A percentile compares a stretch with the other conserved stretches of the same genome.
Conservation (phyloP, 257 asterid genomes). For the Capsicum baccatum region DNA sequence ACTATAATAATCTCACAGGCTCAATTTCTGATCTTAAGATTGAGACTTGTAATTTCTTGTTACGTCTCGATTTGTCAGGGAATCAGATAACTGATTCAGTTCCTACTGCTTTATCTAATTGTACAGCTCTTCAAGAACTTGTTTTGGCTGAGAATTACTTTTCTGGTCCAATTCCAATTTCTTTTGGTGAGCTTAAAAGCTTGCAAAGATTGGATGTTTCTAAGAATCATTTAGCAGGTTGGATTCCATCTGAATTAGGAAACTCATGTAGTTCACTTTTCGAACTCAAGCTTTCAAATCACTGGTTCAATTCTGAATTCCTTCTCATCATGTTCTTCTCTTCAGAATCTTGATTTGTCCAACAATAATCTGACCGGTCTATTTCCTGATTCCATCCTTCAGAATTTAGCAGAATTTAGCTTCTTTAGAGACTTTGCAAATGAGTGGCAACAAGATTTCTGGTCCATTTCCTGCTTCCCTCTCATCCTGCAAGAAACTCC, state of each 20-base stretch:
- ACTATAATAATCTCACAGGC: slow-evolving; percentile 81
- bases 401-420: slow-evolving; percentile 37
- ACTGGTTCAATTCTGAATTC: slow-evolving; percentile 78
- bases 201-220: slow-evolving; percentile 81
- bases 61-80: slow-evolving; percentile 73
- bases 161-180: slow-evolving; percentile 65
- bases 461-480: slow-evolving; percentile 79
- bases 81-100: slow-evolving; percentile 63
- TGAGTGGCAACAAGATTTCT: slow-evolving; percentile 62
- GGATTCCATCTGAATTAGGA: slow-evolving; percentile 83
- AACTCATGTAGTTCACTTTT: slow-evolving; percentile 58
- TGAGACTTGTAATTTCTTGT: slow-evolving; percentile 64
- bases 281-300: slow-evolving; percentile 77
- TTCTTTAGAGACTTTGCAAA: slow-evolving; percentile 65
- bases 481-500: slow-evolving; percentile 70
- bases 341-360: slow-evolving; percentile 70
- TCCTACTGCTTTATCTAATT: slow-evolving; percentile 67
- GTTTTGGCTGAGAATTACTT: slow-evolving; percentile 58
- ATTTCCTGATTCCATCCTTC: slow-evolving; percentile 69
- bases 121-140: slow-evolving; percentile 65
- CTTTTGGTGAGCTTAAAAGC: slow-evolving; percentile 63
- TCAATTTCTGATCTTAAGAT: slow-evolving; percentile 55
- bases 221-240: slow-evolving; percentile 73
- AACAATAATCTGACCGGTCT: slow-evolving; percentile 77
- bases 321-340: slow-evolving; percentile 66